Evolutionary conservation across 2,329 filamentous ascomycete species (phyloP).

Genomic region (Nigrospora oryzae): DNA sequence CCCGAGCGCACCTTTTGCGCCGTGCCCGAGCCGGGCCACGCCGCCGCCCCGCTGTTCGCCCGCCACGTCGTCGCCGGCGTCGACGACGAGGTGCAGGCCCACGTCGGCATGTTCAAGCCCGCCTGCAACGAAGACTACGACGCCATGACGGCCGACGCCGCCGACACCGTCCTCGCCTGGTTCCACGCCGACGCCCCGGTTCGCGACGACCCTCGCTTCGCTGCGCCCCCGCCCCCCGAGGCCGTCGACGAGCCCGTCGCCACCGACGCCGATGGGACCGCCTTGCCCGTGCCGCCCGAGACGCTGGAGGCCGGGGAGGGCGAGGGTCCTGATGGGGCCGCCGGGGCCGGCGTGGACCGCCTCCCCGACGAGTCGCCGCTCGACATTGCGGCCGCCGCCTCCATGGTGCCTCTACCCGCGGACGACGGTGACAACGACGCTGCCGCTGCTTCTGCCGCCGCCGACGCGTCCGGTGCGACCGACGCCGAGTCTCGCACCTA

Average conservation of each 20-base stretch:
- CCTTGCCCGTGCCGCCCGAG: not conserved
- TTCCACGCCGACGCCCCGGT: slow-evolving; percentile 35
- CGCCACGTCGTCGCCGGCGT: slow-evolving; percentile 55
- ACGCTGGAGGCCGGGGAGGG: slow-evolving; percentile 6
- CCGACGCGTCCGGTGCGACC: slow-evolving; percentile 23
- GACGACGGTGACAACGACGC: no score
- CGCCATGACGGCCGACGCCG: slow-evolving; percentile 50
- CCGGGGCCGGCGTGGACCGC: slow-evolving; percentile 20
- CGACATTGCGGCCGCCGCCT: slow-evolving; percentile 43
- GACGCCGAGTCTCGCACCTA: slow-evolving; percentile 32
- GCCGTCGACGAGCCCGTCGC: slow-evolving; percentile 22
- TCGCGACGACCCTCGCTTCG: slow-evolving; percentile 38
- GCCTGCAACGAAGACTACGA: slow-evolving; percentile 57
- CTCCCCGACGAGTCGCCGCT: slow-evolving; percentile 36
- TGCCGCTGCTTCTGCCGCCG: no score
- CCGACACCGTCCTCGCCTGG: slow-evolving; percentile 50
- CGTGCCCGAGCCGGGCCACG: slow-evolving; percentile 45
- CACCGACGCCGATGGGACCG: slow-evolving; percentile 19
- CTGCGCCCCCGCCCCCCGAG: slow-evolving; percentile 28
- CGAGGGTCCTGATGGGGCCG: slow-evolving; percentile 17
- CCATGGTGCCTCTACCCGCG: slow-evolving; percentile 36
- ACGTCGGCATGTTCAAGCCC: slow-evolving; percentile 57
- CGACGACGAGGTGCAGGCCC: slow-evolving; percentile 64
- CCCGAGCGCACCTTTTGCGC: slow-evolving; percentile 74
- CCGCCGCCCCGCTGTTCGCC: slow-evolving; percentile 33